Conservation (phyloP, 2,329 filamentous ascomycete genomes). For the Purpureocillium lavendulum region DNA sequence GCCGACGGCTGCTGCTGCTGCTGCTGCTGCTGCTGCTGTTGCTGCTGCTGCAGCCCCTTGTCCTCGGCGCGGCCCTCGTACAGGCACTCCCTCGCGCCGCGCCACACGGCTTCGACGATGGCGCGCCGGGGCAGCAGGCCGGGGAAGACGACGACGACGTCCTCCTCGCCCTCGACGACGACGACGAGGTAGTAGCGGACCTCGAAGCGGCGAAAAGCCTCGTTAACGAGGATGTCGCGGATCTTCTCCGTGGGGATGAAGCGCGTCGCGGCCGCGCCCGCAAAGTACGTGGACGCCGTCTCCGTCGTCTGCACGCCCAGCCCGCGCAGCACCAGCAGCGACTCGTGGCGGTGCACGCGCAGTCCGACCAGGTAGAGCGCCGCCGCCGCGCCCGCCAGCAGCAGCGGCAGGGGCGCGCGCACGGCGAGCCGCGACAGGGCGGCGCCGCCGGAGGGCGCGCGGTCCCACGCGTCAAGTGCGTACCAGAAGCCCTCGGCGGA, state of each 20-base stretch:
- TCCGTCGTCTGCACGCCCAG: slow-evolving; percentile 84
- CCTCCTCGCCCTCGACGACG: slow-evolving; percentile 79
- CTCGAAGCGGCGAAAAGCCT: slow-evolving; percentile 88
- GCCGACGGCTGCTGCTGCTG: too few relatives aligned
- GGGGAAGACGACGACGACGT: slow-evolving; percentile 93
- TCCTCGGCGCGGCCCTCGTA: slow-evolving; percentile 44
- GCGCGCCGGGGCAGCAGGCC: slow-evolving; percentile 62
- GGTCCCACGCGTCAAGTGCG: slow-evolving; percentile 15
- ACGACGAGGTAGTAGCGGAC: slow-evolving; percentile 85
- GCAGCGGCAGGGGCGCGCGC: slow-evolving; percentile 27
- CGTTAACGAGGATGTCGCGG: slow-evolving; percentile 87
- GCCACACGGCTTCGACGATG: slow-evolving; percentile 85
- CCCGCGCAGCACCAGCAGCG: slow-evolving; percentile 77
- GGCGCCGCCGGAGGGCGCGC: slow-evolving; percentile 25
- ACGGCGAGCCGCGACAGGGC: slow-evolving; percentile 21
- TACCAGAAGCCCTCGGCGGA: slow-evolving; percentile 16
- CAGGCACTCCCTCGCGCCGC: slow-evolving; percentile 72
- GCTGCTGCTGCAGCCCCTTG: too few relatives aligned
- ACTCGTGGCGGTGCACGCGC: slow-evolving; percentile 59
- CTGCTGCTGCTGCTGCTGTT: too few relatives aligned
- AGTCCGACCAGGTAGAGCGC: slow-evolving; percentile 36
- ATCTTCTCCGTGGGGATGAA: slow-evolving; percentile 88
- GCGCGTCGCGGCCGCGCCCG: slow-evolving; percentile 34
- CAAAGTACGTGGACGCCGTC: slow-evolving; percentile 52
- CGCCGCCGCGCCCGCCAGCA: slow-evolving; percentile 25